These are phyloP conservation scores for Hysterium pulicare DNA, from an alignment of 2,329 filamentous ascomycete species.

Conservation along the genomic window DNA sequence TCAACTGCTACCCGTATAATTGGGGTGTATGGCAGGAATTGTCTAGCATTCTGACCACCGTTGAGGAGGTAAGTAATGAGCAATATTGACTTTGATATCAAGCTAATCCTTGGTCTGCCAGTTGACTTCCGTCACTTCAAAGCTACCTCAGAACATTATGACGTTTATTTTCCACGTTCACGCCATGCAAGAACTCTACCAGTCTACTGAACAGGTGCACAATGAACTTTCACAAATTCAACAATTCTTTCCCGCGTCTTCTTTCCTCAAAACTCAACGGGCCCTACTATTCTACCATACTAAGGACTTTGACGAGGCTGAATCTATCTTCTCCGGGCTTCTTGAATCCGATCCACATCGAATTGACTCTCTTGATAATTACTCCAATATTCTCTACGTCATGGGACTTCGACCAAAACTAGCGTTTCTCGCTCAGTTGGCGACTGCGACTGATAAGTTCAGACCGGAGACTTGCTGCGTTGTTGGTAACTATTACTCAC, in stretches of 20 bases:
- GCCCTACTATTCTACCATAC: constrained; percentile 87
- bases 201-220: constrained; percentile 72
- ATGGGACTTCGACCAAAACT: constrained; percentile 84
- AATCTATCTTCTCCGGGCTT: constrained; percentile 64
- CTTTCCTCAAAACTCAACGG: constrained; percentile 86
- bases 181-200: constrained; percentile 87
- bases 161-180: constrained; percentile 92
- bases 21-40: constrained; percentile 98
- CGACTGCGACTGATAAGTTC: constrained; percentile 90
- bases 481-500: constrained; percentile 93
- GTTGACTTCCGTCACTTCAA: constrained; percentile 68
- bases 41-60: constrained; percentile 70
- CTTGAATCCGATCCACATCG: constrained; percentile 65
- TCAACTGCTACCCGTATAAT: constrained; percentile 88
- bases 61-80: constrained; percentile 82
- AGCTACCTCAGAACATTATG: constrained; percentile 85
- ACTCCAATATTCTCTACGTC: constrained; percentile 96
- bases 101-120: too few relatives aligned
- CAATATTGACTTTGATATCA: too few relatives aligned
- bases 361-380: constrained; percentile 88
- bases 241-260: constrained; percentile 78
- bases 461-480: constrained; percentile 95
- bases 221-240: constrained; percentile 74
- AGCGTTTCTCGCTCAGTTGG: constrained; percentile 87
- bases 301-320: constrained; percentile 68